A percentile compares a stretch with the other conserved stretches of the same genome.
phyloP scores from a whole-genome alignment of 116 monocot genomes.

The Posidonia oceanica region DNA sequence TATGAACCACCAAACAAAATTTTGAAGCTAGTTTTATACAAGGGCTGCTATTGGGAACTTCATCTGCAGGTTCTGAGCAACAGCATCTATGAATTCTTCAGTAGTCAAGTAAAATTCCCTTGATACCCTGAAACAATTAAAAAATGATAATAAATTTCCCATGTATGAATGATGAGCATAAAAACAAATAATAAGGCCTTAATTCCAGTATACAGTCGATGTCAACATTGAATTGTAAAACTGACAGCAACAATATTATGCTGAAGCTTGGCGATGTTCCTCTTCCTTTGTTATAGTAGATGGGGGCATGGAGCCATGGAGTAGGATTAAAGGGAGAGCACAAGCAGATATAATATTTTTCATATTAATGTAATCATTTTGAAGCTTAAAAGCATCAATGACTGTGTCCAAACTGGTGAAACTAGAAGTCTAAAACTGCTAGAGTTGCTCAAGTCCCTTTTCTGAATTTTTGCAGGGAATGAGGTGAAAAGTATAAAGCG shows the following conservation, averaged over 20 bases:
- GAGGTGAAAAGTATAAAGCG: neutral
- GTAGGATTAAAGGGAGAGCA: too few relatives aligned
- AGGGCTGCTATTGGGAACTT: constrained; percentile 19
- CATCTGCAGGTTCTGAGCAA: constrained; percentile 37
- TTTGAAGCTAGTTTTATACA: constrained; percentile 6
- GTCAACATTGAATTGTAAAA: neutral
- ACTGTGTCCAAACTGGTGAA: too few relatives aligned
- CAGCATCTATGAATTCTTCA: constrained; percentile 69
- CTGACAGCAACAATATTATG: neutral
- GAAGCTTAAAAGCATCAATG: too few relatives aligned
- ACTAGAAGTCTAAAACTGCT: neutral
- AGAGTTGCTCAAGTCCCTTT: neutral
- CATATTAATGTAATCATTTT: too few relatives aligned
- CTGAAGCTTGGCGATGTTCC: neutral
- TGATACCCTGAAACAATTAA: constrained; percentile 31
- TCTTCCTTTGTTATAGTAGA: too few relatives aligned
- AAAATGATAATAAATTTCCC: neutral
- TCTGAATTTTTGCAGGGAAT: neutral
- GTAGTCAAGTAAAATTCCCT: constrained; percentile 66
- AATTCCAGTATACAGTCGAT: neutral
- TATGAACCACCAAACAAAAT: neutral
- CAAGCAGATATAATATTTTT: too few relatives aligned
- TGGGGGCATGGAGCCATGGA: too few relatives aligned
- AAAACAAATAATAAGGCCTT: neutral
- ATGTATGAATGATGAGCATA: neutral